Conservation (phyloP, 2,329 filamentous ascomycete species). For the Bertia moriformis region DNA sequence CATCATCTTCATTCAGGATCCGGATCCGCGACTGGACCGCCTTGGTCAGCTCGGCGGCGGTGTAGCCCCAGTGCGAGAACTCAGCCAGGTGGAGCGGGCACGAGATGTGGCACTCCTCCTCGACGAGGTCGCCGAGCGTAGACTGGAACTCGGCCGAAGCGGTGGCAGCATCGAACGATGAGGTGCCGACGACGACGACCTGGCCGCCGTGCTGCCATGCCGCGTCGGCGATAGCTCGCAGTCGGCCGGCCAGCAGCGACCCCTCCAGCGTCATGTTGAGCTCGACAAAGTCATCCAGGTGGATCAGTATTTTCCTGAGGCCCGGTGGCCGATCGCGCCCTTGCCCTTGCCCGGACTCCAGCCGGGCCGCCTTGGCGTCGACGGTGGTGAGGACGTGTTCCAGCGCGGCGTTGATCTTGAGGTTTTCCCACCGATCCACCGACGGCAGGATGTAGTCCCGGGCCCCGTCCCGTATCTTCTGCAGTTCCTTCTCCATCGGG, state of each 20-base stretch:
- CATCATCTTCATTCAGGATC: constrained; percentile 7
- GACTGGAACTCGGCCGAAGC: constrained; percentile 25
- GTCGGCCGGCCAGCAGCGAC: constrained; percentile 49
- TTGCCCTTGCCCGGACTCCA: constrained; percentile 9
- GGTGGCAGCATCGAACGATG: constrained; percentile 40
- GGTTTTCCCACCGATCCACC: constrained; percentile 41
- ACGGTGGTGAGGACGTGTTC: constrained; percentile 36
- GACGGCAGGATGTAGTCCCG: constrained; percentile 13
- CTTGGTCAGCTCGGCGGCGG: constrained; percentile 2
- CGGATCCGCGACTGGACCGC: constrained; percentile 5
- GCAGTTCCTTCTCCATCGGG: constrained; percentile 26
- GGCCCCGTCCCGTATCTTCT: constrained; percentile 21
- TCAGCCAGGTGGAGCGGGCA: constrained; percentile 14
- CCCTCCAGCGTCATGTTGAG: constrained; percentile 58
- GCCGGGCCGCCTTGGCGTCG: constrained; percentile 12
- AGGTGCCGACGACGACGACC: constrained; percentile 70
- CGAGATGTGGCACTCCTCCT: constrained; percentile 17
- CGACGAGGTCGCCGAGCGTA: constrained; percentile 17
- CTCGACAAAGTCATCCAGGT: constrained; percentile 69
- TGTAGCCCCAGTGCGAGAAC: constrained; percentile 10
- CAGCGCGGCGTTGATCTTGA: constrained; percentile 43
- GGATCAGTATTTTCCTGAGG: constrained; percentile 62
- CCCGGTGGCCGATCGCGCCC: constrained; percentile 10
- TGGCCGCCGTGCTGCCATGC: constrained; percentile 57
- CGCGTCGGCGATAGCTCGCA: constrained; percentile 59